Base-by-base conservation (phyloP, 225 moss, liverwort and hornwort genomes). In the Takakia lepidozioides region DNA sequence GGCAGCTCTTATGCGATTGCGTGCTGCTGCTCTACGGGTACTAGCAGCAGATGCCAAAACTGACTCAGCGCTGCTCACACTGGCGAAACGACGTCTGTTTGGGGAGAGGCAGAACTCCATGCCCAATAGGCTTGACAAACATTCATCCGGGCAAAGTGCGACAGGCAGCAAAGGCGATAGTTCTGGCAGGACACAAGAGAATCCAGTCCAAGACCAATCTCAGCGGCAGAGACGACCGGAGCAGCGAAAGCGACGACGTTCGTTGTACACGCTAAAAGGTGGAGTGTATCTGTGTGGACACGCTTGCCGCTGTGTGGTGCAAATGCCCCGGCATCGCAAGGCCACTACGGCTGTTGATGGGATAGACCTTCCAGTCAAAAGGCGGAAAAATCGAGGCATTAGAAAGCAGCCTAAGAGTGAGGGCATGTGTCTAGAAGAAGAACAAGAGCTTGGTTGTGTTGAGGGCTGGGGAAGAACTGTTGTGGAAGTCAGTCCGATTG, bases 1-100 rank as follows among this genome's bases (percentile, higher is more conserved):
- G 26, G 86, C 91, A 45, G 75, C 91, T 37, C 63, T 91, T 6
- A 72, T 81, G 78, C 77, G 86, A 25, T 62, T 91, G 45, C 80
- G 90, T 26, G 75, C 77, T 23, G 80, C 74, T 25, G 90, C 90
- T 37, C 66, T 91, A 4, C 49, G 55, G 38, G 83, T 81, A 23
- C 56, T 91, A 19, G 68, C 74, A 39, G 43, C 53, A 28, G 75
- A 76, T 60, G 59, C 66, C 22, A 73, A 65, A 45, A 68, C 73
- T 5, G 68, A 81, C 54, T 54, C 75, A n/a, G 66, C 59, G 24
- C 52, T 74, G 38, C 70, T 78, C 16, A 57, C 53, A 17, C 71
- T 66, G 61, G 55, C 78, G 24, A 67, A 72, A 3, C 60, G 70
- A 39, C 73, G 66, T 21, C 55, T 86, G 8, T 81, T 86, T 24